Conservation (phyloP, 345 rosid species). For the Streptanthus diversifolius region DNA sequence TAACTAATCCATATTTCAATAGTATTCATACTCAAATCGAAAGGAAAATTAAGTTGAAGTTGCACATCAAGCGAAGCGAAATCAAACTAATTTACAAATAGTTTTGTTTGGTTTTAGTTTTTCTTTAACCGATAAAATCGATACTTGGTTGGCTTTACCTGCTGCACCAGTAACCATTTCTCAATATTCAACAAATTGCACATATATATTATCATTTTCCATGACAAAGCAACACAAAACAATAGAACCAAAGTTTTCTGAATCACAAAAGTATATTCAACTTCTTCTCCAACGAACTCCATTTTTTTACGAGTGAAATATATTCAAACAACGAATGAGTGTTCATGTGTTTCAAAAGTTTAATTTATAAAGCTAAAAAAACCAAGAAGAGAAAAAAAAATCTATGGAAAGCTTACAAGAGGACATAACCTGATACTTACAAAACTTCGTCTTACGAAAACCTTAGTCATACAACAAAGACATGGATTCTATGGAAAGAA, state of each 20-base stretch:
- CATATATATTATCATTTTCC: slow-evolving; percentile 60
- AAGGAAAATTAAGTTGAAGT: not conserved
- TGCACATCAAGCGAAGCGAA: not conserved
- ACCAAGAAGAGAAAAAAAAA: not conserved
- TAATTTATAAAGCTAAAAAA: slow-evolving; percentile 10
- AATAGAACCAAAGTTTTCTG: slow-evolving; percentile 49
- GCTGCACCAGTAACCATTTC: slow-evolving; percentile 77
- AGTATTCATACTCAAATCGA: not conserved
- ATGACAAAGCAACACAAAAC: slow-evolving; percentile 42
- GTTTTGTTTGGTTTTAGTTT: not conserved
- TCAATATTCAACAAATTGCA: slow-evolving; percentile 47
- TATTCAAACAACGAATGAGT: slow-evolving; percentile 6
- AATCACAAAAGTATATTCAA: slow-evolving; percentile 31
- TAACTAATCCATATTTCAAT: not conserved
- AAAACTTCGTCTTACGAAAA: slow-evolving; percentile 7
- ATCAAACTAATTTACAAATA: not conserved
- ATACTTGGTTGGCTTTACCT: slow-evolving; percentile 40
- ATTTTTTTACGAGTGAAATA: slow-evolving; percentile 5
- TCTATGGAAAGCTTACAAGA: slow-evolving; percentile 5
- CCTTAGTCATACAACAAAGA: slow-evolving; percentile 1
- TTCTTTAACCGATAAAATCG: not conserved
- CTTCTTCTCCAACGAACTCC: slow-evolving; percentile 30
- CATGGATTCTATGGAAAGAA: slow-evolving; percentile 18
- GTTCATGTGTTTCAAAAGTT: slow-evolving; percentile 10
- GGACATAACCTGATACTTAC: slow-evolving; percentile 33